A percentile compares a stretch with the other conserved stretches of the same genome.
Evolutionary conservation across 108 stramenopile species (phyloP).

Genomic region (Stephanodiscus minutulus): DNA sequence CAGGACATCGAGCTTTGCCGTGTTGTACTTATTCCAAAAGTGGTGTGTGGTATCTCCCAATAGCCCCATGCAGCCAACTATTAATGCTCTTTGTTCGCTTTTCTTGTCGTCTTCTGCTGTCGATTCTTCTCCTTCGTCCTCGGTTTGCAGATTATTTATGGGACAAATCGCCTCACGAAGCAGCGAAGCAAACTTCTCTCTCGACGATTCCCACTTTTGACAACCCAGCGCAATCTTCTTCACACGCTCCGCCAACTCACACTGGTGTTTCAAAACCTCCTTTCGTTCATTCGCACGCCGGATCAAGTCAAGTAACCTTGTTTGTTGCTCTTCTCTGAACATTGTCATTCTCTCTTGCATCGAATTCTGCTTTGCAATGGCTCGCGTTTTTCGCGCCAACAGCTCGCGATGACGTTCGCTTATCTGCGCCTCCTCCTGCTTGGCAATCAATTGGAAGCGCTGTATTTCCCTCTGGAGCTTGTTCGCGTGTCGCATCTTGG

Average conservation of each 20-base stretch:
- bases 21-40: constrained; percentile 52
- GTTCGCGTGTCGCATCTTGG: constrained; percentile 31
- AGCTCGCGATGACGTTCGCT: constrained; percentile 26
- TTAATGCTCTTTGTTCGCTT: constrained; percentile 8
- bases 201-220: constrained; percentile 37
- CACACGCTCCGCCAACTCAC: constrained; percentile 39
- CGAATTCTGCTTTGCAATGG: constrained; percentile 34
- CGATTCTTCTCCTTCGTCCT: neutral
- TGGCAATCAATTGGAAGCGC: constrained; percentile 35
- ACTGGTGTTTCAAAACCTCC: constrained; percentile 28
- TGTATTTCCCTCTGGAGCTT: constrained; percentile 30
- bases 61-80: constrained; percentile 6
- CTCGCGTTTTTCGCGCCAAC: constrained; percentile 38
- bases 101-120: constrained; percentile 4
- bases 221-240: constrained; percentile 35
- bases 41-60: constrained; percentile 28
- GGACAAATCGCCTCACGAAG: constrained; percentile 12
- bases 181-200: constrained; percentile 40
- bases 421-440: constrained; percentile 38
- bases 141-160: neutral
- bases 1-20: constrained; percentile 36
- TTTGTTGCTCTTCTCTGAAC: constrained; percentile 42
- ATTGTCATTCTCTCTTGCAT: constrained; percentile 39
- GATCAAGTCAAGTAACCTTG: constrained; percentile 27
- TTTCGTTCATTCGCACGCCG: constrained; percentile 42